A percentile compares a stretch with the other conserved stretches of the same genome.
These are phyloP conservation scores for Avicennia marina DNA, from an alignment of 257 asterid species.

Conservation along the genomic window DNA sequence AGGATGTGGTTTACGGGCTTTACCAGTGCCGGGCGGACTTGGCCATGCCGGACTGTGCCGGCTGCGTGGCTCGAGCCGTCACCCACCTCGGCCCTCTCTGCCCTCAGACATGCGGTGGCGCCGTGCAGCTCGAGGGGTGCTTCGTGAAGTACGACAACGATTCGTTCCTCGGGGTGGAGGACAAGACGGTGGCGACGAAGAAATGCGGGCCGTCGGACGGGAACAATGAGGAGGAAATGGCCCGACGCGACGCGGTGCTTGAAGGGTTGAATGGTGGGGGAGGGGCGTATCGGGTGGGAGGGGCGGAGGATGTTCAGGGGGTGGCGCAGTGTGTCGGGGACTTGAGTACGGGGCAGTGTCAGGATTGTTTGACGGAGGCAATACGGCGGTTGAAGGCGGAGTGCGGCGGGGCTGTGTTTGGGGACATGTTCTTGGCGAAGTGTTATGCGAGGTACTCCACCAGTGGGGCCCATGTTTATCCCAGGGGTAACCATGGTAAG, in stretches of 20 bases:
- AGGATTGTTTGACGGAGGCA: conserved; percentile 82
- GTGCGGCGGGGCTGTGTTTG: conserved; percentile 89
- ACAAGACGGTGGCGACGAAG: conserved; percentile 41
- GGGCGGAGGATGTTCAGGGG: conserved; percentile 67
- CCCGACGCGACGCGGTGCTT: conserved; percentile 38
- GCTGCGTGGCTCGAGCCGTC: conserved; percentile 55
- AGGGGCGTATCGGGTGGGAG: conserved; percentile 77
- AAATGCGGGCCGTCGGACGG: conserved; percentile 51
- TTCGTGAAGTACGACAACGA: conserved; percentile 57
- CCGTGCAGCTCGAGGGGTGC: conserved; percentile 81
- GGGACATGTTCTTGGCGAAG: conserved; percentile 85
- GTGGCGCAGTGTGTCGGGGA: conserved; percentile 96
- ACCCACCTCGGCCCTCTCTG: conserved; percentile 52
- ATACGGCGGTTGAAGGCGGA: conserved; percentile 66
- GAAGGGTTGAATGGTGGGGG: conserved; percentile 42
- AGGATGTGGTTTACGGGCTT: conserved; percentile 61
- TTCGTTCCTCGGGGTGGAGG: conserved; percentile 55
- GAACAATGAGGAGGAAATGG: background rate
- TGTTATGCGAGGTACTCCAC: conserved; percentile 90
- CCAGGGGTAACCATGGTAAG: conserved; percentile 52
- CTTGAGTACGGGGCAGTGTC: conserved; percentile 74
- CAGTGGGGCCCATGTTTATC: conserved; percentile 49
- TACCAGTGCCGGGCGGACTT: conserved; percentile 89
- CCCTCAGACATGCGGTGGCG: conserved; percentile 56
- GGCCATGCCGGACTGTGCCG: conserved; percentile 38